A percentile compares a stretch with the other conserved stretches of the same genome.
These are phyloP conservation scores for Barnettozyma californica DNA, from an alignment of 805 yeast species.

Conservation along the genomic window DNA sequence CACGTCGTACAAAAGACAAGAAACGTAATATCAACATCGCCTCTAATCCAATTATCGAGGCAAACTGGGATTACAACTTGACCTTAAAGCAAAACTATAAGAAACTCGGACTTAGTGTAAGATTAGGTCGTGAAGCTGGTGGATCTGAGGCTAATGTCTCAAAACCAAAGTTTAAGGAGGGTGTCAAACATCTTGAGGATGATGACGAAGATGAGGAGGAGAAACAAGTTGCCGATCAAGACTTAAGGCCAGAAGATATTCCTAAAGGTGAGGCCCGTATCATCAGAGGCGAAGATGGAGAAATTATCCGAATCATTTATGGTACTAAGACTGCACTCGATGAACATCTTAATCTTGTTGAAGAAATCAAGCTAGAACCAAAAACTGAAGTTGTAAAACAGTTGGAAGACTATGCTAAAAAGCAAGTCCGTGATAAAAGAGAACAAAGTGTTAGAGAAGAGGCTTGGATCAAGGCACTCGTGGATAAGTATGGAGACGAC, in stretches of 20 bases:
- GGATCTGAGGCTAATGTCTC: slow-evolving; percentile 65
- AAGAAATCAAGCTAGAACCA: slow-evolving; percentile 23
- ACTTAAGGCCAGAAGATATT: slow-evolving; percentile 45
- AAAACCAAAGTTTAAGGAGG: slow-evolving; percentile 29
- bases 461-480: slow-evolving; percentile 61
- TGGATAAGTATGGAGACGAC: slow-evolving; percentile 81
- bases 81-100: slow-evolving; percentile 86
- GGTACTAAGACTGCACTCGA: slow-evolving; percentile 50
- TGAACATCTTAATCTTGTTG: slow-evolving; percentile 30
- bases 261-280: slow-evolving; percentile 78
- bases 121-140: slow-evolving; percentile 67
- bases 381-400: slow-evolving; percentile 59
- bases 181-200: slow-evolving; percentile 16
- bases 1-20: slow-evolving; percentile 66
- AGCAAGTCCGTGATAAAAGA: slow-evolving; percentile 37
- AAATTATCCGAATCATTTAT: slow-evolving; percentile 60
- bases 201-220: slow-evolving; percentile 15
- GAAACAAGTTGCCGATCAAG: slow-evolving; percentile 21
- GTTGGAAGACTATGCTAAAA: slow-evolving; percentile 57
- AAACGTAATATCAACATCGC: slow-evolving; percentile 60
- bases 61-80: slow-evolving; percentile 80
- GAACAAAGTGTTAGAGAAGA: slow-evolving; percentile 65
- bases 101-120: slow-evolving; percentile 67
- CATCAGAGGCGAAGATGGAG: slow-evolving; percentile 62
- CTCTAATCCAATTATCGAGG: slow-evolving; percentile 78